Evolutionary conservation across 2,329 filamentous ascomycete genomes (phyloP).

Genomic region (Fusarium albosuccineum): DNA sequence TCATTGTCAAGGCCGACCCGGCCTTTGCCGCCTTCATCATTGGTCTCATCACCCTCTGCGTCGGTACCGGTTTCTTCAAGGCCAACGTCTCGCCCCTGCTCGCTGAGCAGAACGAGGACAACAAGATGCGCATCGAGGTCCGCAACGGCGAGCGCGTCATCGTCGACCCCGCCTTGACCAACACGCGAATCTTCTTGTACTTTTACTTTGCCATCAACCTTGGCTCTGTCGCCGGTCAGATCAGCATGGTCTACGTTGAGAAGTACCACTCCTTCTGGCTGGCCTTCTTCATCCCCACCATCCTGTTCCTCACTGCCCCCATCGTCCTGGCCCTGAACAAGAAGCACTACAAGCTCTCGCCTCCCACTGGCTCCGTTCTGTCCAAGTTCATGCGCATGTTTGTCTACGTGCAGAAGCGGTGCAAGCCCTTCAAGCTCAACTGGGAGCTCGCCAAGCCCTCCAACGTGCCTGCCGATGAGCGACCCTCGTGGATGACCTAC

Average conservation of each 20-base stretch:
- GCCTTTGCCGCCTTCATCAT: constrained; percentile 77
- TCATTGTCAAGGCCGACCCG: constrained; percentile 69
- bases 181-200: constrained; percentile 77
- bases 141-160: constrained; percentile 75
- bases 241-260: constrained; percentile 77
- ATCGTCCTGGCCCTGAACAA: constrained; percentile 72
- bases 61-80: constrained; percentile 86
- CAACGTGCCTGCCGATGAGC: constrained; percentile 64
- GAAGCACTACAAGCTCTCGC: constrained; percentile 70
- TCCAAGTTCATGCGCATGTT: constrained; percentile 75
- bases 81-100: constrained; percentile 81
- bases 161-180: constrained; percentile 76
- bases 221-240: constrained; percentile 71
- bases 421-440: constrained; percentile 74
- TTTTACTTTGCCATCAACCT: constrained; percentile 72
- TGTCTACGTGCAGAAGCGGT: constrained; percentile 71
- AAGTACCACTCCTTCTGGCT: constrained; percentile 84
- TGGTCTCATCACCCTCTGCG: constrained; percentile 65
- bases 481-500: constrained; percentile 82
- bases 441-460: constrained; percentile 80
- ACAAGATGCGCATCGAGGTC: constrained; percentile 68
- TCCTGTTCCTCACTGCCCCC: constrained; percentile 73
- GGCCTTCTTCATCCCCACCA: constrained; percentile 75
- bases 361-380: constrained; percentile 79
- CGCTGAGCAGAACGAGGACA: constrained; percentile 76